Evolutionary conservation across 2,329 filamentous ascomycete species (phyloP), one percentile per base, ranked within the genome.

Genomic region (Apiospora arundinis): DNA sequence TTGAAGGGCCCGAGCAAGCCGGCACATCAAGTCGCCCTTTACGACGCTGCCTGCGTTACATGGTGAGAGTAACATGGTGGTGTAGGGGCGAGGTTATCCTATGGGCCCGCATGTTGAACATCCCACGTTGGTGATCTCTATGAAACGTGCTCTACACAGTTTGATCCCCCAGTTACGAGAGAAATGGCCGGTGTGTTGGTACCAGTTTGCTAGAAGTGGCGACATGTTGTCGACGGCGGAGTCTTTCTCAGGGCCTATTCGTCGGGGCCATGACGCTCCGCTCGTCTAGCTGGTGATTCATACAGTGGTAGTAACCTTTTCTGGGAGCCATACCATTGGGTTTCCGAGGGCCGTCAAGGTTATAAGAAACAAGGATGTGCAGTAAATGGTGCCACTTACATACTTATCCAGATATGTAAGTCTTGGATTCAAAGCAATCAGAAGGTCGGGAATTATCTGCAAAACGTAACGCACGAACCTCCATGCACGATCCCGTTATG

Each of bases 41-140:
- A 9, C 5, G n/a, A 52, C 48, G 48, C n/a, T 52, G n/a, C n/a
- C 2, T 21, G 52, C 52, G 52, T 40, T 63, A 63, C 56, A 63
- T 63, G 56, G 56, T 18, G 56, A 63, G 56, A 63, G 21, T n/a
- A 32, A 7, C 32, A n/a, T 40, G 56, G 56, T 63, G 56, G 56
- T 63, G 56, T 63, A 63, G 56, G 56, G 56, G 56, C 32, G 56
- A 40, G 56, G 21, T 63, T 21, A 63, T 40, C 56, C 56, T 63
- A 63, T 63, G 56, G 56, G 56, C 32, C 56, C 56, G 56, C 56
- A 18, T 32, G 28, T 23, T 40, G 18, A 63, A 63, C 32, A 63
- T 63, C 56, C 56, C 56, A 63, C 56, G 56, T 3, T 23, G 56
- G 21, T n/a, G 32, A 40, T 40, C 32, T 63, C 32, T 63, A 63